phyloP scores from a whole-genome alignment of 768 basidiomycete genomes.

The Dacryopinax spathularia region DNA sequence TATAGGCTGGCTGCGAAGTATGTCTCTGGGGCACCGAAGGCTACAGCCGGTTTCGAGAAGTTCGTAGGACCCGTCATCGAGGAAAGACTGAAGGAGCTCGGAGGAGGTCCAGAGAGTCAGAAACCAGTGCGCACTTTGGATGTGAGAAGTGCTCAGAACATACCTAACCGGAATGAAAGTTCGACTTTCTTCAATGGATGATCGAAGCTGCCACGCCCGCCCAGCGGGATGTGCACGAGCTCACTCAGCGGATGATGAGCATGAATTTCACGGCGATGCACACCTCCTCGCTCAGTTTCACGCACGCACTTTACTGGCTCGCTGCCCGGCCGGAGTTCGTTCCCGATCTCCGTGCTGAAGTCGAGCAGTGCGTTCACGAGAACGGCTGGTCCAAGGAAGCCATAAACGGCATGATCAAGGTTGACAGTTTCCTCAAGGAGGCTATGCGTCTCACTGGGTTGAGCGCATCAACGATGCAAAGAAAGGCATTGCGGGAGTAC shows the following conservation, averaged over 20 bases:
- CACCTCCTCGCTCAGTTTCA: constrained; percentile 13
- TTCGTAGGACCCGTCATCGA: not conserved
- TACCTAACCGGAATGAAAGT: constrained; percentile 9
- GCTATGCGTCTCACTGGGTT: constrained; percentile 27
- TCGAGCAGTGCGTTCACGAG: constrained; percentile 18
- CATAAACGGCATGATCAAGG: constrained; percentile 28
- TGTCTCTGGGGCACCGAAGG: not conserved
- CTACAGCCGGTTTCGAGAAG: not conserved
- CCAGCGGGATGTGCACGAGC: not conserved
- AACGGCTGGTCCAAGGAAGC: constrained; percentile 31
- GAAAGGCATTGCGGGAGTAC: not conserved
- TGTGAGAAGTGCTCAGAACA: constrained; percentile 5
- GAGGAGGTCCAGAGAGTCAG: constrained; percentile 4
- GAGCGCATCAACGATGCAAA: not conserved
- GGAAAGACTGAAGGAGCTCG: constrained; percentile 1
- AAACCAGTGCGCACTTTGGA: constrained; percentile 13
- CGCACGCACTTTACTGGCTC: constrained; percentile 26
- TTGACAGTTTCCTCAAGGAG: constrained; percentile 43
- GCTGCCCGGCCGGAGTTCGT: constrained; percentile 26
- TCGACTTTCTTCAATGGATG: constrained; percentile 15
- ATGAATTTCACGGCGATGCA: constrained; percentile 4
- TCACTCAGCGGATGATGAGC: not conserved
- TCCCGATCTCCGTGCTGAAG: constrained; percentile 22
- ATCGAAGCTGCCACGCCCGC: constrained; percentile 10
- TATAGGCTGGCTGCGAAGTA: constrained; percentile 4